These are phyloP conservation scores for Hanseniaspora clermontiae DNA, from an alignment of 805 yeast species.

Conservation along the genomic window DNA sequence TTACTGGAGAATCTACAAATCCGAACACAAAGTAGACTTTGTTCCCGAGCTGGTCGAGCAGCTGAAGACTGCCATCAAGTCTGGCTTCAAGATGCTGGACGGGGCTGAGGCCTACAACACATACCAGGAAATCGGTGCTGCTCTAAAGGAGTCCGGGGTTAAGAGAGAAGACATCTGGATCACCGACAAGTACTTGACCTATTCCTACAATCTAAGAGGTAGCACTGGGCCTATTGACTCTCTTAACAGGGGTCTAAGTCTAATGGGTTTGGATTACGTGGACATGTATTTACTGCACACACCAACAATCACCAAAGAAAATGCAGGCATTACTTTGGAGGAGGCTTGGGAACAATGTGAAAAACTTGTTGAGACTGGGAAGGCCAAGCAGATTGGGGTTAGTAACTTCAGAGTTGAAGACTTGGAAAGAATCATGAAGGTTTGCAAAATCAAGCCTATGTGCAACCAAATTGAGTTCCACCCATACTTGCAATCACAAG, in stretches of 20 bases:
- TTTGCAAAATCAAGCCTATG: slow-evolving; percentile 38
- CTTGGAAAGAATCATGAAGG: slow-evolving; percentile 33
- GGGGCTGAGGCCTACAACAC: slow-evolving; percentile 55
- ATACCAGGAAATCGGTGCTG: slow-evolving; percentile 43
- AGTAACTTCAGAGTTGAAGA: slow-evolving; percentile 50
- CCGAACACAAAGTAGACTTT: slow-evolving; percentile 19
- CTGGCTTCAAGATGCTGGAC: slow-evolving; percentile 50
- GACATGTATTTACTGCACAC: slow-evolving; percentile 53
- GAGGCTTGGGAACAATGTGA: slow-evolving; percentile 50
- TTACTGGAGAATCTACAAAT: slow-evolving; percentile 32
- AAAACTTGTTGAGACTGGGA: slow-evolving; percentile 40
- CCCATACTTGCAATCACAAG: slow-evolving; percentile 53
- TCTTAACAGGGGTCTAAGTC: slow-evolving; percentile 34
- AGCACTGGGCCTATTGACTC: slow-evolving; percentile 37
- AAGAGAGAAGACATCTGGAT: slow-evolving; percentile 38
- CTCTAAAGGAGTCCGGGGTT: slow-evolving; percentile 32
- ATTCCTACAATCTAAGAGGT: slow-evolving; percentile 27
- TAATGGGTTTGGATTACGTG: slow-evolving; percentile 39
- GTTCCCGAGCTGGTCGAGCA: slow-evolving; percentile 35
- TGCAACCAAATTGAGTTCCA: slow-evolving; percentile 61
- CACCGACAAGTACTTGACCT: slow-evolving; percentile 42
- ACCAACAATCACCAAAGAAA: slow-evolving; percentile 39
- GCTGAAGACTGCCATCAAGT: slow-evolving; percentile 35
- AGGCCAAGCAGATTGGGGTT: slow-evolving; percentile 52
- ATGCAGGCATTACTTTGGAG: slow-evolving; percentile 35